A percentile compares a stretch with the other conserved stretches of the same genome.
These are phyloP conservation scores for Corylus heterophylla DNA, from an alignment of 306 rosid species.

Conservation along the genomic window DNA sequence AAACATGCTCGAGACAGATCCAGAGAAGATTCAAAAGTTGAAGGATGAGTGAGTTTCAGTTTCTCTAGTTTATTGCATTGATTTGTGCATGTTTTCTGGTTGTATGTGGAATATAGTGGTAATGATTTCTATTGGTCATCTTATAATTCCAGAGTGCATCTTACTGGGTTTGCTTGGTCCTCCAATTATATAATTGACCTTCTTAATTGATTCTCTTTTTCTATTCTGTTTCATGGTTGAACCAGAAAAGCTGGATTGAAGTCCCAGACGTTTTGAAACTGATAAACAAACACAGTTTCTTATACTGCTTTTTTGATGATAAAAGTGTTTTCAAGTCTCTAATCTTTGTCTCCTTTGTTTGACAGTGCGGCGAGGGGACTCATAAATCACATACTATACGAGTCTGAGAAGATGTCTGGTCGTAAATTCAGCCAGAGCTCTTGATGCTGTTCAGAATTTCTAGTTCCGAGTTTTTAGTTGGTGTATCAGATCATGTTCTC, in stretches of 20 bases:
- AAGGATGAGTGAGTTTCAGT: conserved; percentile 82
- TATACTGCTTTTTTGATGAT: not conserved
- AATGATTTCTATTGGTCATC: not conserved
- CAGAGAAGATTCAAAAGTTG: conserved; percentile 74
- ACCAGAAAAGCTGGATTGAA: not conserved
- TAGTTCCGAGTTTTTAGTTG: conserved; percentile 19
- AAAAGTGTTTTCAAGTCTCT: not conserved
- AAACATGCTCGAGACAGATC: conserved; percentile 80
- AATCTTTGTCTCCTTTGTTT: conserved; percentile 24
- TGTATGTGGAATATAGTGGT: not conserved
- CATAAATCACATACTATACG: conserved; percentile 77
- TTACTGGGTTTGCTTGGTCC: not conserved
- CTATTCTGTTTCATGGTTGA: not conserved
- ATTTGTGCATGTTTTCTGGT: conserved; percentile 15
- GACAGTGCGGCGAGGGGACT: conserved; percentile 93
- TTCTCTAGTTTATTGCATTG: conserved; percentile 16
- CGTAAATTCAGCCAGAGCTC: conserved; percentile 65
- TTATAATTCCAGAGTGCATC: not conserved
- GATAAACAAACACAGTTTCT: not conserved
- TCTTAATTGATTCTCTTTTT: not conserved
- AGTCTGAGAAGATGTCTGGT: conserved; percentile 72
- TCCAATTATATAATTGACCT: not conserved
- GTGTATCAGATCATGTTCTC: conserved; percentile 21
- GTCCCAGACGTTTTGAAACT: not conserved
- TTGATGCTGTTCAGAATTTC: conserved; percentile 32